Evolutionary conservation across 1,139 yeast genomes (phyloP), one percentile per base, ranked within the genome.

Genomic region (Debaryomycetaceae sp.): DNA sequence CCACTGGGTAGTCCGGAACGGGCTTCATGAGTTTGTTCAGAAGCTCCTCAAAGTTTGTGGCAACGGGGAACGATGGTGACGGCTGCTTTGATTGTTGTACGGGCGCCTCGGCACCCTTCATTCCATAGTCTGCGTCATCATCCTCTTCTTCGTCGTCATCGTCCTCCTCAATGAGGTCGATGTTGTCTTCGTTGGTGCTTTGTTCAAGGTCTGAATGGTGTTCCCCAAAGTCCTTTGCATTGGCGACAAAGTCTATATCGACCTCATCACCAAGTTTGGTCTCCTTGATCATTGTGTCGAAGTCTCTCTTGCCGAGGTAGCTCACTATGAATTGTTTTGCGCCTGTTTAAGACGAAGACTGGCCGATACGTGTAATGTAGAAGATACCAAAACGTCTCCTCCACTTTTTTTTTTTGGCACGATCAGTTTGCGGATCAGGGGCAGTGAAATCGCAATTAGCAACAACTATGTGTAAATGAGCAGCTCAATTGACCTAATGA

Each of bases 1-100:
- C 53, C 1, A 55, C 54, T 2, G 74, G 72, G 35, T 65, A 67
- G 40, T 69, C 71, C 9, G 65, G 64, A 10, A 72, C 35, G 2
- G 66, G 65, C 37, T 65, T 65, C 65, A 65, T 56, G 34, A 65
- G 49, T 27, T 53, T 46, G 17, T 43, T 39, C 10, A 64, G 54
- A 29, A 59, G 43, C 10, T 46, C 55, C 8, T 45, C 42, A 36
- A 49, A 60, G 25, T 62, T 59, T 36, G 49, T 48, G 6, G 70
- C 68, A n/a, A 48, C 35, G 3, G 63, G 62, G 5, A 40, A 23
- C 28, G 13, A 12, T 16, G 18, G 25, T n/a, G n/a, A n/a, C 11
- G 18, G 27, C n/a, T 19, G 34, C 21, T n/a, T n/a, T n/a, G n/a
- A n/a, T n/a, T n/a, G n/a, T n/a, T n/a, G n/a, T n/a, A 19, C 21